phyloP scores from a whole-genome alignment of 1,284 basidiomycete species.

The Ceratobasidium sp. region DNA sequence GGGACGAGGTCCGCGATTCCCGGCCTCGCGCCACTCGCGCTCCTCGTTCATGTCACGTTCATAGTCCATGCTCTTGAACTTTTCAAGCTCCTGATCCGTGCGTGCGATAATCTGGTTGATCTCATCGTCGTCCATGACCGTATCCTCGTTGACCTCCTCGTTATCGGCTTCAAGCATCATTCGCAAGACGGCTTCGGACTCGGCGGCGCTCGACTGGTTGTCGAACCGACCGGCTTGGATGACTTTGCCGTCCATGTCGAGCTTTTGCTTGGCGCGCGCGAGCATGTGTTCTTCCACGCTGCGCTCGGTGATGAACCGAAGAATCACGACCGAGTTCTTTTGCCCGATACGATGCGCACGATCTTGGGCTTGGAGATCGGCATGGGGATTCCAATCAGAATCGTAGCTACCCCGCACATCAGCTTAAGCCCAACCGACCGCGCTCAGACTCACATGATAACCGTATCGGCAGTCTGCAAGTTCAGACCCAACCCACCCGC shows the following conservation, averaged over 20 bases:
- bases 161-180: conserved; percentile 88
- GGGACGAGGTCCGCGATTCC: conserved; percentile 81
- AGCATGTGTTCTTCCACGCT: conserved; percentile 99
- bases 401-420: conserved; percentile 68
- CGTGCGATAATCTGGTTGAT: conserved; percentile 94
- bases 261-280: conserved; percentile 92
- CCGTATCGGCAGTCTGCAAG: conserved; percentile 97
- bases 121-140: conserved; percentile 97
- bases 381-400: conserved; percentile 90
- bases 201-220: conserved; percentile 97
- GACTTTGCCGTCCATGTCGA: conserved; percentile 99
- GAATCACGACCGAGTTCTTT: conserved; percentile 96
- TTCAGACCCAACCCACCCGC: conserved; percentile 98
- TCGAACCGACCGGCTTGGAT: conserved; percentile 99
- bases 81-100: conserved; percentile 75
- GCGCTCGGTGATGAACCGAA: conserved; percentile 97
- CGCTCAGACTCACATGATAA: conserved; percentile 84
- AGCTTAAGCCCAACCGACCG: conserved; percentile 8
- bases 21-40: conserved; percentile 75
- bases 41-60: conserved; percentile 77
- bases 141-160: conserved; percentile 90
- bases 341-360: conserved; percentile 99
- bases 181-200: conserved; percentile 84
- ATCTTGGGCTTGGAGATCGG: conserved; percentile 99
- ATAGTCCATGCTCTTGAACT: conserved; percentile 87